Base-by-base conservation (phyloP, 1,284 basidiomycete species). In the Moniliophthora roreri region DNA sequence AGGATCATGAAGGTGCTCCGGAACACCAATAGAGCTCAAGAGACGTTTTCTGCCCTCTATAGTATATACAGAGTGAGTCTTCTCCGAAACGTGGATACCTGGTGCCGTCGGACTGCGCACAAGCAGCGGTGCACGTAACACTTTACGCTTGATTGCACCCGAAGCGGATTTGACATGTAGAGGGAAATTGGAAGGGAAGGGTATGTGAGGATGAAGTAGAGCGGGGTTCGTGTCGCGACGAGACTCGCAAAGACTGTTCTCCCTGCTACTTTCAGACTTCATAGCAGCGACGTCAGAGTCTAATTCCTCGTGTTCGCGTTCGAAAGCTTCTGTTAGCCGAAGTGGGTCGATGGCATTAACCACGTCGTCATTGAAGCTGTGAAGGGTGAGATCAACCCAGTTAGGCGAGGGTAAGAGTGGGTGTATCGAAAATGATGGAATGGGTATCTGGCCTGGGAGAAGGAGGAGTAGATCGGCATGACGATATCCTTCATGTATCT, bases 391-490 rank as follows among this genome's bases (percentile, higher is more conserved):
- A 59, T 85, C 75, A 7, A 90, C 76, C 89, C 89, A 91, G 5
- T 69, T 66, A 9, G 78, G 72, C 0, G 87, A 78, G 1, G 88
- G 87, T 16, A 90, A 74, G 2, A 69, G 52, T 0, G 84, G 81
- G 3, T 67, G 61, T 40, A 69, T 58, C 26, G 73, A 64, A 63
- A 91, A 91, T 0, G 86, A 85, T 0, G 88, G 88, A 42, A 91
- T 84, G 0, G 89, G 89, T 40, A 91, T 89, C 36, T 76, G 71
- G 4, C 88, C 89, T 0, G 89, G 89, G 2, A 91, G 73, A 3
- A 83, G 79, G 1, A 90, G 68, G 0, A 91, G 76, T 20, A 90
- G 72, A 60, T 90, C 82, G 2, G 88, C 87, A 59, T 82, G 83
- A 9, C 82, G 75, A 60, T 90, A 91, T n/a, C 89, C 88, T 6